phyloP scores from a whole-genome alignment of 2,329 filamentous ascomycete species.

The Aureobasidium pullulans region DNA sequence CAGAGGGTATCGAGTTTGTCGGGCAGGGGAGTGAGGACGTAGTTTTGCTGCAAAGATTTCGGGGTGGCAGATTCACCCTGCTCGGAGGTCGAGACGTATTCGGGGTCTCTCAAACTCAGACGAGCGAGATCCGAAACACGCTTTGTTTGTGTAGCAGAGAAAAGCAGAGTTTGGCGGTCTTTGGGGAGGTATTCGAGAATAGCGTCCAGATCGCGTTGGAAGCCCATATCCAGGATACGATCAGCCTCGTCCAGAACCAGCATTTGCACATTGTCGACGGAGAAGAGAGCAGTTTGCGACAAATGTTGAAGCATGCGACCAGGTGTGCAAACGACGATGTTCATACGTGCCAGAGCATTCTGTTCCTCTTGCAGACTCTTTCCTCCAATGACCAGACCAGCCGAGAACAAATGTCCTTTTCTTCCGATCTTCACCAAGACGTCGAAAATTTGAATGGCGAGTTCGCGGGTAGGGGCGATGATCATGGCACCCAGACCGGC shows the following conservation, averaged over 20 bases:
- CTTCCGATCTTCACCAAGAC: conserved; percentile 84
- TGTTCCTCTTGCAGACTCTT: conserved; percentile 84
- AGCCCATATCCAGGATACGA: conserved; percentile 96
- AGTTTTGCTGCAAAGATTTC: conserved; percentile 78
- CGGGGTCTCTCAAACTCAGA: conserved; percentile 78
- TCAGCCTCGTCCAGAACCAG: conserved; percentile 94
- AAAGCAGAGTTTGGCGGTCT: conserved; percentile 82
- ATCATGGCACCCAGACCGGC: conserved; percentile 82
- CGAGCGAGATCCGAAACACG: conserved; percentile 87
- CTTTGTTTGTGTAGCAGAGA: conserved; percentile 93
- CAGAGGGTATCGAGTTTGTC: conserved; percentile 90
- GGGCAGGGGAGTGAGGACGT: conserved; percentile 73
- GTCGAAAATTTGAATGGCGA: conserved; percentile 95
- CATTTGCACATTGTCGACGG: conserved; percentile 84
- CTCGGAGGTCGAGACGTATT: conserved; percentile 93
- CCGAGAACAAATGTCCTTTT: conserved; percentile 77
- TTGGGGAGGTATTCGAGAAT: conserved; percentile 85
- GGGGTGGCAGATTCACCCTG: conserved; percentile 73
- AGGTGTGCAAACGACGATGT: conserved; percentile 91
- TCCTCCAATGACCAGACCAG: conserved; percentile 87
- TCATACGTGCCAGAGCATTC: conserved; percentile 81
- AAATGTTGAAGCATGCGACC: conserved; percentile 93
- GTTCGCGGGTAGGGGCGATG: conserved; percentile 86
- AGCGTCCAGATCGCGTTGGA: conserved; percentile 82
- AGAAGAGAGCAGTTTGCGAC: conserved; percentile 85